Base-by-base conservation (phyloP, 148 eudicot species). In the Chenopodium album region DNA sequence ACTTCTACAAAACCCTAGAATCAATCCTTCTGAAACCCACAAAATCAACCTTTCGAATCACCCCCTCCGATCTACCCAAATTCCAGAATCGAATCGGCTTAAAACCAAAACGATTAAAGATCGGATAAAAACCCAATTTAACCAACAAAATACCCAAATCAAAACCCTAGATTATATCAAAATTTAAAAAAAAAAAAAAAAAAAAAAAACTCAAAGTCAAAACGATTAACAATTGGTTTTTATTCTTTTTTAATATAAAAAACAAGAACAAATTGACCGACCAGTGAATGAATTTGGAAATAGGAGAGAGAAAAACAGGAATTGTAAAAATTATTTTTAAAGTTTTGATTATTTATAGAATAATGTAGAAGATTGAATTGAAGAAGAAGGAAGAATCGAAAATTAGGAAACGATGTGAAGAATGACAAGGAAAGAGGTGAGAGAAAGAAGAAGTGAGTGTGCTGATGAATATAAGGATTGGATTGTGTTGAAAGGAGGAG, bases 71-170 rank as follows among this genome's bases (percentile, higher is more conserved):
- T 75, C 63, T 67, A 28, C 74, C 19, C 17, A 54, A 76, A 47
- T 13, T 41, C 28, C 44, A 34, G 46, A 70, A 82, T 70, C 71
- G 77, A 66, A 73, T 83, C 82, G 78, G 78, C 22, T 44, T 2
- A 47, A 66, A 79, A 79, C 73, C 71, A 64, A 72, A 76, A 76
- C 80, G 65, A 69, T 76, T 69, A 8, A 76, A n/a, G 76, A 84
- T 80, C 86, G 59, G 47, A 79, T 7, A 1, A 0, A 28, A 13
- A 34, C 54, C 73, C 16, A 17, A 67, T n/a, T 7, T 22, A 3
- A 26, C 52, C 56, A 46, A 46, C 26, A 78, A 47, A 77, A 75
- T 22, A 37, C 13, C 19, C 19, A 54, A 76, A 29, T 32, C 78
- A 69, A 82, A 67, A 47, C 60, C 65, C 62, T 23, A 72, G 34